Conservation (phyloP, 2,329 filamentous ascomycete genomes). For the Colletotrichum truncatum region DNA sequence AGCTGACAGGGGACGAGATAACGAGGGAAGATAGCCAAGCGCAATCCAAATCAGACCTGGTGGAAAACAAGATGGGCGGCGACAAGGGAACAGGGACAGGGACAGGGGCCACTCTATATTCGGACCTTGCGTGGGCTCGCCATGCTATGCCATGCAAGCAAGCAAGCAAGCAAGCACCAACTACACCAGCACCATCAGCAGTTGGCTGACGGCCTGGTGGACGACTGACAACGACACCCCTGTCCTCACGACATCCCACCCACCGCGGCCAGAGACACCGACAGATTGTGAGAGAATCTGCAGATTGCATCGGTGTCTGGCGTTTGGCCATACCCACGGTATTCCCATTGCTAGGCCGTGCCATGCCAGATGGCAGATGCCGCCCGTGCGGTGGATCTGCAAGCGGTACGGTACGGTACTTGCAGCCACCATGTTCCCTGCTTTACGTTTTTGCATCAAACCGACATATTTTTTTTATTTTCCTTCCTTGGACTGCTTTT, state of each 20-base stretch:
- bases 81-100: background rate
- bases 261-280: background rate
- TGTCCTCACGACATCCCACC: background rate
- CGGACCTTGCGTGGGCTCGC: slow-evolving; percentile 21
- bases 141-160: background rate
- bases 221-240: background rate
- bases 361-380: slow-evolving; percentile 19
- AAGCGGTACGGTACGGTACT: slow-evolving; percentile 2
- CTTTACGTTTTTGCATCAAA: slow-evolving; percentile 1
- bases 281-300: background rate
- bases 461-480: background rate
- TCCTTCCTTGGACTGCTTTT: background rate
- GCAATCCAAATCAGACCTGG: background rate
- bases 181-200: background rate
- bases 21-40: background rate
- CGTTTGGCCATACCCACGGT: background rate
- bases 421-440: background rate
- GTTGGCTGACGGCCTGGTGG: background rate
- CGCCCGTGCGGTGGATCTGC: slow-evolving; percentile 20
- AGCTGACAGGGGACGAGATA: background rate
- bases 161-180: background rate
- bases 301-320: background rate
- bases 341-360: background rate
- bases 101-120: slow-evolving; percentile 13
- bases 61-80: background rate